A percentile compares a stretch with the other conserved stretches of the same genome.
Conservation (phyloP, 1,284 basidiomycete species). For the Mycosarcoma mackinlayi region DNA sequence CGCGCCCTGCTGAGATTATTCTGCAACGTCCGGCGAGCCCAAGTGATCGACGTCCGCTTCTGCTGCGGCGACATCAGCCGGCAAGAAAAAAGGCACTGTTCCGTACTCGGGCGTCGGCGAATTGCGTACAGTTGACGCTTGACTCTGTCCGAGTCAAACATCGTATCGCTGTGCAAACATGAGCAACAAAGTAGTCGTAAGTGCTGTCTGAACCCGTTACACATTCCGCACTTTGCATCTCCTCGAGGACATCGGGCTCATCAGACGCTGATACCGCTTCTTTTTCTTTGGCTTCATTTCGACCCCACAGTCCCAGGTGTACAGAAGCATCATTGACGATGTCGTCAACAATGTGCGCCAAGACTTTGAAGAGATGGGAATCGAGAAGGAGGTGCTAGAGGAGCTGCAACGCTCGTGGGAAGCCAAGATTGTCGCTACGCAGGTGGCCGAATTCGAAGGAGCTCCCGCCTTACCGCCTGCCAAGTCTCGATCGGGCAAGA, state of each 20-base stretch:
- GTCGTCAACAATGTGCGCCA: conserved; percentile 86
- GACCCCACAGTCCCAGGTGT: conserved; percentile 82
- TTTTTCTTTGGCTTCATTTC: neutral
- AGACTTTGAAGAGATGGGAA: conserved; percentile 97
- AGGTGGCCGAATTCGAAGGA: conserved; percentile 90
- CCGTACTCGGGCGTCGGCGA: neutral
- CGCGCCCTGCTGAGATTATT: neutral
- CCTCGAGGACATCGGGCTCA: neutral
- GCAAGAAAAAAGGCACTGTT: too few species aligned
- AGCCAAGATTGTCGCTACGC: conserved; percentile 86
- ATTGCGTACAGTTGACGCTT: neutral
- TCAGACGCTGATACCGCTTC: neutral
- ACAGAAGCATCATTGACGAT: conserved; percentile 95
- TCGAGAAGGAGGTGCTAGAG: conserved; percentile 88
- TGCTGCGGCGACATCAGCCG: too few species aligned
- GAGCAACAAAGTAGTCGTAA: conserved; percentile 59
- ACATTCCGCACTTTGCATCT: neutral
- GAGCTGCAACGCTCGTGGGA: conserved; percentile 96
- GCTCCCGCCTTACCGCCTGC: conserved; percentile 65
- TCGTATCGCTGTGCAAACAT: conserved; percentile 16
- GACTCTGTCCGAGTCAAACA: neutral
- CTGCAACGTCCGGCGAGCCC: neutral
- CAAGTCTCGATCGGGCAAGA: conserved; percentile 45
- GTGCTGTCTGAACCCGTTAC: conserved; percentile 17
- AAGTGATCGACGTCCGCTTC: too few species aligned